Evolutionary conservation across 2,329 filamentous ascomycete genomes (phyloP), one percentile per base, ranked within the genome.

Genomic region (Talaromyces pinophilus): DNA sequence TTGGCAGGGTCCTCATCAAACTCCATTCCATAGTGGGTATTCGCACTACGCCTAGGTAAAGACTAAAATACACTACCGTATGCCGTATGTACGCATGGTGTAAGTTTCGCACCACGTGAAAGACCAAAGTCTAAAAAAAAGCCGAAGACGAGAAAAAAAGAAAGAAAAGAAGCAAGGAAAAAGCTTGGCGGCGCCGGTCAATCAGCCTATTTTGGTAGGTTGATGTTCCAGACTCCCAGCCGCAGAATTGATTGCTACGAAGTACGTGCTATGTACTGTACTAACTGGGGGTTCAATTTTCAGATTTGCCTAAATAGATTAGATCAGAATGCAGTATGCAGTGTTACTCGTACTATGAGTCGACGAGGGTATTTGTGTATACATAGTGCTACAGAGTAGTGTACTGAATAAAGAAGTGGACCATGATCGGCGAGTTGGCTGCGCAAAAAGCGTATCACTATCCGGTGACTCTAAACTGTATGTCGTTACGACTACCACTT

Each of bases 101-200:
- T 33, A 35, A 35, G 30, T 22, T 35, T 57, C 3, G 52, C n/a
- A 19, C 22, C 25, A 54, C 50, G 50, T 54, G 50, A n/a, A 1
- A 35, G 48, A 30, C 5, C 15, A 54, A 33, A 54, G 50, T 15
- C 50, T 30, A 30, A 54, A 30, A 52, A 50, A 52, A 54, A 54
- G 46, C 46, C 46, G 46, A 55, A 35, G 30, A 10, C 2, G 33
- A 35, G 33, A 35, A 11, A 33, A 55, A 33, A 33, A 3, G 8
- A 19, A 33, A 33, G 48, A 55, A 19, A 54, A 19, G 28, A 33
- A 55, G 50, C 22, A 52, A 30, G 22, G 25, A 30, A 52, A 38
- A 40, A 22, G 33, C 54, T 57, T 40, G 54, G 54, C 54, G 54
- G 52, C 6, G 30, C n/a, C 54, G 54, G 54, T 22, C 54, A 38